Evolutionary conservation across 1,284 basidiomycete species (phyloP), one percentile per base, ranked within the genome.

Genomic region (Puccinia sorghi): DNA sequence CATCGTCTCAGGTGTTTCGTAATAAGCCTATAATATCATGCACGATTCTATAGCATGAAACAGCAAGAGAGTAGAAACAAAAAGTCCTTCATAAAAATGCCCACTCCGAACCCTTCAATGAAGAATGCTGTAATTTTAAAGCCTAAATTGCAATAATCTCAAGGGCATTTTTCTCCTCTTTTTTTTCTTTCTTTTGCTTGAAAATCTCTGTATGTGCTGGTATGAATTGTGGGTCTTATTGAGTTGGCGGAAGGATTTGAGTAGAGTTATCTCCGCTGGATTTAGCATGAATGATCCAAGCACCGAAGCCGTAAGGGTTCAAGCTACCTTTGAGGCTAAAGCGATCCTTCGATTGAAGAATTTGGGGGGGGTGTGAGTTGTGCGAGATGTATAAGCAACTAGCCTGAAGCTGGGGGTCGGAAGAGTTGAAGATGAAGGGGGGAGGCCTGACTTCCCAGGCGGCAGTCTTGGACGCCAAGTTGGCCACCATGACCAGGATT

Each of bases 401-500:
- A 43, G 48, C 8, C 25, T 54, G 59, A 52, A 64, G 59, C 56
- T 72, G 50, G 27, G 7, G n/a, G 46, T 27, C 22, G 48, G 72
- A 52, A 66, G 48, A 75, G 48, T 37, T 46, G 46, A 69, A 50
- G 4, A 50, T 69, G 8, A 52, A 50, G 22, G 13, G 17, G 13
- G 74, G 74, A n/a, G 64, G 48, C 8, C 27, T 13, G 50, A 77
- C 37, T 57, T 52, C 22, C 74, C 74, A 77, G 15, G 32, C 15
- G 25, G 32, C 64, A 12, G 43, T n/a, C n/a, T 77, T 20, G 15
- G 50, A 12, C 5, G 63, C 63, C 25, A 77, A 46, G 54, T 77
- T 77, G 22, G 74, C 74, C 13, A 61, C 22, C 74, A 77, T 77
- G 20, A 77, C 37, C 48, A 77, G 32, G 25, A 77, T 37, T 15